Percentiles rank a stretch among this genome's conserved stretches.
Evolutionary conservation across 441 rosid genomes (phyloP).

Genomic region (Euphorbia celastroides): DNA sequence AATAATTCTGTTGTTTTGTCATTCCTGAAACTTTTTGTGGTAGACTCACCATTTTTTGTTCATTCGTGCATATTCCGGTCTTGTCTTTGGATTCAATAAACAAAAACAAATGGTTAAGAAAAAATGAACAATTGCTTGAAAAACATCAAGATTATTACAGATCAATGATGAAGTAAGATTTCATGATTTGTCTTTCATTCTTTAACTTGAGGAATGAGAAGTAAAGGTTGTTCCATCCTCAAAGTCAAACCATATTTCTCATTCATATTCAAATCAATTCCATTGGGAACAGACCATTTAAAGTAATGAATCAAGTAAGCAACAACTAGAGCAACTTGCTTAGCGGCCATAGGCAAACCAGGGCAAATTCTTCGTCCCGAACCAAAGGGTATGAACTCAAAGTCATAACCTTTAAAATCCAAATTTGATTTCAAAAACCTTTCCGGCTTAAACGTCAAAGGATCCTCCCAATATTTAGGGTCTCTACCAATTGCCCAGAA

Average conservation of each 20-base stretch:
- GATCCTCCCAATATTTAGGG: slow-evolving; percentile 39
- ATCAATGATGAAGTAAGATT: background rate
- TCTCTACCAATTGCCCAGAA: slow-evolving; percentile 53
- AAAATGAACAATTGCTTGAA: background rate
- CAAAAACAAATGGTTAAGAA: background rate
- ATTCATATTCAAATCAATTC: slow-evolving; percentile 18
- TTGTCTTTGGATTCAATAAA: background rate
- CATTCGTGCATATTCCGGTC: slow-evolving; percentile 6
- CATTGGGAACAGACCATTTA: slow-evolving; percentile 32
- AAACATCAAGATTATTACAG: background rate
- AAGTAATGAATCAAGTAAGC: slow-evolving; percentile 30
- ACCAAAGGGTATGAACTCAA: slow-evolving; percentile 53
- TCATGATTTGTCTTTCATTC: background rate
- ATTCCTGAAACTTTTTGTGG: slow-evolving; percentile 30
- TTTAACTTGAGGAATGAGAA: slow-evolving; percentile 24
- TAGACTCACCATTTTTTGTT: slow-evolving; percentile 9
- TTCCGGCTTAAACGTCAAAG: slow-evolving; percentile 38
- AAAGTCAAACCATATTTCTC: slow-evolving; percentile 30
- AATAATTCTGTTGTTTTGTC: slow-evolving; percentile 28
- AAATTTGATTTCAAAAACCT: slow-evolving; percentile 31
- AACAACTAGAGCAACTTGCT: slow-evolving; percentile 28
- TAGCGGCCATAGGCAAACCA: slow-evolving; percentile 33
- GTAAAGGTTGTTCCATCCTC: slow-evolving; percentile 25
- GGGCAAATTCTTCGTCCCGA: slow-evolving; percentile 58
- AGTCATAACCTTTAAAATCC: slow-evolving; percentile 49